Base-by-base conservation (phyloP, 805 yeast species). In the Wickerhamomyces pijperi region DNA sequence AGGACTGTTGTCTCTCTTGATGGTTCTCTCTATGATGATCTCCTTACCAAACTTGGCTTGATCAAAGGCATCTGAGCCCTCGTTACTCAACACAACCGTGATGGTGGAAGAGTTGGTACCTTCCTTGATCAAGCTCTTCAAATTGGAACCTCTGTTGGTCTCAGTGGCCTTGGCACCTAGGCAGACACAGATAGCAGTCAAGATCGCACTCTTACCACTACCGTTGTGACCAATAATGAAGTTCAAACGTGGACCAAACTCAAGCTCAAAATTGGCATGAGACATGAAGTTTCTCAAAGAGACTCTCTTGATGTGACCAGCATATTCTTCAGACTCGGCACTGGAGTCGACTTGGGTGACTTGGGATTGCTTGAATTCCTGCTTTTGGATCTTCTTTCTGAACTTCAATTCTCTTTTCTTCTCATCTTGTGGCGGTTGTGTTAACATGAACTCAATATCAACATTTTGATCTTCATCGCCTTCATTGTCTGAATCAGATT, bases 171-270 rank as follows among this genome's bases (percentile, higher is more conserved):
- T 81, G 2, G 94, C 92, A 17, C 97, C 97, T 2, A 90, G 59
- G 2, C 95, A 90, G 5, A 86, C 79, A 7, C 88, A 76, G 2
- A 88, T 76, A 1, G 95, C 96, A 0, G 96, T 86, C 42, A 88
- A 61, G 16, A 88, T 71, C 1, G 97, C 94, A 54, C 85, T 74
- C 54, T 88, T 88, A 23, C 97, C 97, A 31, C 88, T 77, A 3
- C 97, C 97, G 53, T 88, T 88, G 41, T 81, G 68, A 17, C 97
- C 97, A 32, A 84, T 80, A 41, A 88, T 84, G 53, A 88, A 82
- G 56, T 88, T 88, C 48, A 88, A 67, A 39, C 78, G 74, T 0
- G 90, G 87, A 2, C 92, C 92, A 25, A 88, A 68, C 3, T 69
- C 72, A 8, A 92, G 60, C 40, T 76, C 77, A 51, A 92, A 84